A percentile compares a stretch with the other conserved stretches of the same genome.
Conservation (phyloP, 768 basidiomycete genomes). For the Amanita subjunquillea region DNA sequence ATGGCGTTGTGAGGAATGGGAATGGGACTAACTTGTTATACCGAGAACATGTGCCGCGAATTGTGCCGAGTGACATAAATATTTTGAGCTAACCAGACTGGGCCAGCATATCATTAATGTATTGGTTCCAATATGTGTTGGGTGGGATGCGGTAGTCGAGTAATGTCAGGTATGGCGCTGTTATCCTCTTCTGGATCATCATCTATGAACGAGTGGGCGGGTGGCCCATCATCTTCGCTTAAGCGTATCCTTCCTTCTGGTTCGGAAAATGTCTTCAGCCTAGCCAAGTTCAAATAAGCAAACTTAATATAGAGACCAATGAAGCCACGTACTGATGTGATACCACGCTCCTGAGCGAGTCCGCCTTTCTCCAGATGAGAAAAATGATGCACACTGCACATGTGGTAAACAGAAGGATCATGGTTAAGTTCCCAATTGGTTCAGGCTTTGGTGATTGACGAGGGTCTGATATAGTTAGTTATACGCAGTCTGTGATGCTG, state of each 20-base stretch:
- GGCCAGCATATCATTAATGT: not conserved
- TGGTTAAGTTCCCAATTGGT: slow-evolving; percentile 46
- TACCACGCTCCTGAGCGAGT: slow-evolving; percentile 43
- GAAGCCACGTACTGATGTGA: slow-evolving; percentile 43
- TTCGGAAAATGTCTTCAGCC: slow-evolving; percentile 45
- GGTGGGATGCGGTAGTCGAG: not conserved
- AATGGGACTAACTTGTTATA: too few relatives aligned
- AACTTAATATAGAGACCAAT: not conserved
- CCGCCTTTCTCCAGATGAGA: slow-evolving; percentile 53
- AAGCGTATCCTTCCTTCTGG: slow-evolving; percentile 53
- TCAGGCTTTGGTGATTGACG: slow-evolving; percentile 49
- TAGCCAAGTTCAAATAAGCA: slow-evolving; percentile 13
- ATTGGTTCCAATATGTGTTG: not conserved
- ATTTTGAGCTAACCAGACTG: not conserved
- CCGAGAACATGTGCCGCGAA: too few relatives aligned
- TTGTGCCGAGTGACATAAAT: not conserved
- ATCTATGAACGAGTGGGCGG: slow-evolving; percentile 55
- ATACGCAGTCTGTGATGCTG: not conserved
- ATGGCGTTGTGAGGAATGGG: too few relatives aligned
- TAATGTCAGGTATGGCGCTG: slow-evolving; percentile 11
- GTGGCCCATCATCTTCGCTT: slow-evolving; percentile 62
- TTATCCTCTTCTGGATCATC: slow-evolving; percentile 49
- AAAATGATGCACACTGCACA: slow-evolving; percentile 49
- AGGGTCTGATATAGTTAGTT: slow-evolving; percentile 34
- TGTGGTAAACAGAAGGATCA: slow-evolving; percentile 47